These are phyloP conservation scores for Keithomyces neogunnii DNA, from an alignment of 2,329 filamentous ascomycete genomes.

Conservation along the genomic window DNA sequence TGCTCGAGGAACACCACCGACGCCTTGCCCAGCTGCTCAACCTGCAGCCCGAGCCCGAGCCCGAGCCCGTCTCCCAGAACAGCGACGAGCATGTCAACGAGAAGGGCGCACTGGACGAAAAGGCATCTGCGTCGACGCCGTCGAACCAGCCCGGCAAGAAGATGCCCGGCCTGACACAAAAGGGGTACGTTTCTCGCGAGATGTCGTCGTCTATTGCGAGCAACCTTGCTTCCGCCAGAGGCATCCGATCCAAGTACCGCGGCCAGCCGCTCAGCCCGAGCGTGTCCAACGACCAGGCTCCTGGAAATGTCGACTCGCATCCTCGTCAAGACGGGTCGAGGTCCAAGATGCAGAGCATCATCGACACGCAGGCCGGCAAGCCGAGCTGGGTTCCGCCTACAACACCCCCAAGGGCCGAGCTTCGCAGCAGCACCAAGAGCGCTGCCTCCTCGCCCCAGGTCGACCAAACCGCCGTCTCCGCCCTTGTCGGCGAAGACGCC, in stretches of 20 bases:
- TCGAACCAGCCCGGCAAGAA: constrained; percentile 8
- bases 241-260: constrained; percentile 59
- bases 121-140: background rate
- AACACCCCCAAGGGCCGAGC: constrained; percentile 15
- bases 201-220: constrained; percentile 77
- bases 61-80: constrained; percentile 30
- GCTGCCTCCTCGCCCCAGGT: constrained; percentile 15
- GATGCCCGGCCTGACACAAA: constrained; percentile 27
- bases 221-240: constrained; percentile 77
- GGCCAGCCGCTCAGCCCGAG: constrained; percentile 63
- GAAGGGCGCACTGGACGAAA: constrained; percentile 13
- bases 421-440: constrained; percentile 13
- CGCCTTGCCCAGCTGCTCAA: constrained; percentile 75
- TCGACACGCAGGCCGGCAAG: constrained; percentile 42
- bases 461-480: constrained; percentile 11
- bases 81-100: constrained; percentile 17
- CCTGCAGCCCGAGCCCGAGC: constrained; percentile 49
- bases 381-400: constrained; percentile 44
- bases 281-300: constrained; percentile 64
- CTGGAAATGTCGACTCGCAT: constrained; percentile 57
- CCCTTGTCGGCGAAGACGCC: constrained; percentile 47
- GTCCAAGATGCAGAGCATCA: constrained; percentile 47
- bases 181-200: constrained; percentile 54
- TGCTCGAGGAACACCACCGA: constrained; percentile 83
- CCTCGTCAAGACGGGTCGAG: constrained; percentile 41